phyloP scores from a whole-genome alignment of 1,284 basidiomycete genomes.

The Mycosarcoma mackinlayi region DNA sequence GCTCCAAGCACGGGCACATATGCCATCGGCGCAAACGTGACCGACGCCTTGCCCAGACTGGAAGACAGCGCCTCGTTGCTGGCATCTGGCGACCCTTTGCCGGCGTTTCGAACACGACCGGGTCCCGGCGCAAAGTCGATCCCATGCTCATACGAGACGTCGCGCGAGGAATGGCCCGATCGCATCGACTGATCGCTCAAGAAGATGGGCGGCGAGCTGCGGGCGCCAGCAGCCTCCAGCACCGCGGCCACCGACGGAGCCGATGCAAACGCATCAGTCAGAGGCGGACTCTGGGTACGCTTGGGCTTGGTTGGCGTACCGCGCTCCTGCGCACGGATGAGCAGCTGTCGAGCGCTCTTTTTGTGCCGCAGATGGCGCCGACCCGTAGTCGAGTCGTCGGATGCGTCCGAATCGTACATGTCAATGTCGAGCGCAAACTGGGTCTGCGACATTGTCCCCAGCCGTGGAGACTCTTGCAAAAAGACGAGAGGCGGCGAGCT shows the following conservation, averaged over 20 bases:
- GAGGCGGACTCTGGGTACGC: conserved; percentile 50
- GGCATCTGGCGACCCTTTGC: conserved; percentile 24
- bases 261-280: conserved; percentile 37
- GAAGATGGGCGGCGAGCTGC: conserved; percentile 34
- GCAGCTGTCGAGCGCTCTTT: conserved; percentile 56
- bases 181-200: conserved; percentile 34
- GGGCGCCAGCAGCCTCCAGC: conserved; percentile 28
- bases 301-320: conserved; percentile 59
- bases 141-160: conserved; percentile 27
- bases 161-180: conserved; percentile 24
- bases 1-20: conserved; percentile 49
- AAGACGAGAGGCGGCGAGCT: conserved; percentile 5
- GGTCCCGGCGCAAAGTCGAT: conserved; percentile 12
- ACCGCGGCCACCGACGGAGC: conserved; percentile 37
- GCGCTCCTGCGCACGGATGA: conserved; percentile 57
- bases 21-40: conserved; percentile 38
- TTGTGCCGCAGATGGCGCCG: conserved; percentile 32
- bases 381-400: conserved; percentile 20
- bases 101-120: conserved; percentile 16
- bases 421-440: conserved; percentile 40
- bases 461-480: conserved; percentile 15
- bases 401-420: conserved; percentile 42
- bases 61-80: conserved; percentile 30
- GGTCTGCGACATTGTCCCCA: conserved; percentile 5
- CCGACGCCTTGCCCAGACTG: conserved; percentile 32